phyloP scores from a whole-genome alignment of 768 basidiomycete genomes.

The Russula sp. region DNA sequence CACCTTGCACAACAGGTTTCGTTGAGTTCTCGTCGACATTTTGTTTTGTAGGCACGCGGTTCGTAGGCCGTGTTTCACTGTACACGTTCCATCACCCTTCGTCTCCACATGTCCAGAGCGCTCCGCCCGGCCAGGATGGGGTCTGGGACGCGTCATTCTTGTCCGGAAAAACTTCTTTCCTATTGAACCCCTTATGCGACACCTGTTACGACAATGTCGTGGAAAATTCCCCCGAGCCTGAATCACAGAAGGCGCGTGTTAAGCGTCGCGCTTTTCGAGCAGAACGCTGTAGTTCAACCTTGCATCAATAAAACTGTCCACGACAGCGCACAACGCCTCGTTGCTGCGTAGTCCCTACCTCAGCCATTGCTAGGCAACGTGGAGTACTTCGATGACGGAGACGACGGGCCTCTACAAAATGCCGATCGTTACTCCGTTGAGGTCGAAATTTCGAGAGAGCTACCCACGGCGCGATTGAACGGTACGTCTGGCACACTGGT shows the following conservation, averaged over 20 bases:
- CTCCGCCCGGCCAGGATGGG: conserved; percentile 21
- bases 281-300: conserved; percentile 32
- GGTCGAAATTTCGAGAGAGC: conserved; percentile 30
- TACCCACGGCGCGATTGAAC: conserved; percentile 30
- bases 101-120: neutral
- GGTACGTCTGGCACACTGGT: conserved; percentile 30
- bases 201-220: conserved; percentile 52
- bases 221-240: conserved; percentile 42
- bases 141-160: conserved; percentile 35
- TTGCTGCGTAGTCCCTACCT: conserved; percentile 36
- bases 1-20: neutral
- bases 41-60: neutral
- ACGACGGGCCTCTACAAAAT: conserved; percentile 30
- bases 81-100: conserved; percentile 3
- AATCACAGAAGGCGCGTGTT: conserved; percentile 36
- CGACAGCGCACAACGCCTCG: conserved; percentile 39
- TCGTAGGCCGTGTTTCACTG: neutral
- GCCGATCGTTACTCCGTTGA: conserved; percentile 39
- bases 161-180: conserved; percentile 65
- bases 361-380: conserved; percentile 33
- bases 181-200: conserved; percentile 42
- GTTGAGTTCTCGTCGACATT: neutral
- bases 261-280: conserved; percentile 46
- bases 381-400: conserved; percentile 38
- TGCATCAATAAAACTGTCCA: conserved; percentile 45